These are phyloP conservation scores for Pulveroboletus sp. DNA, from an alignment of 768 basidiomycete species.

Conservation along the genomic window DNA sequence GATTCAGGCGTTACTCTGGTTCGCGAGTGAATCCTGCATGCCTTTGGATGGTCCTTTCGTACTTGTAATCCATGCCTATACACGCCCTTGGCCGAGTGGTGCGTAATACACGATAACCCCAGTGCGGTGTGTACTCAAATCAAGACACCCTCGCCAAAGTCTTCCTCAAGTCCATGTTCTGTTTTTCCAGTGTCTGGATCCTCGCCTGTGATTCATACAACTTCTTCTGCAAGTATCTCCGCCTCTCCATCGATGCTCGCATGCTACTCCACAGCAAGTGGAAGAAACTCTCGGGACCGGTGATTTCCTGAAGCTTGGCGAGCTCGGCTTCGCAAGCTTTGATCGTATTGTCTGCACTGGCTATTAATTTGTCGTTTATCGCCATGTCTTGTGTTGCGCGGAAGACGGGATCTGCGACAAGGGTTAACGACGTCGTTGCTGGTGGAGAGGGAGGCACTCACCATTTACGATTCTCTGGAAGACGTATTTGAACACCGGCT, in stretches of 20 bases:
- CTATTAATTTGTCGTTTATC: conserved; percentile 65
- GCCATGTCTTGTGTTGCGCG: conserved; percentile 76
- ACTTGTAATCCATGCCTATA: too few species aligned
- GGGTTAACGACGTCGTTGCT: not conserved
- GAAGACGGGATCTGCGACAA: conserved; percentile 64
- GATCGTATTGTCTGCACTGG: conserved; percentile 58
- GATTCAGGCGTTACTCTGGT: too few species aligned
- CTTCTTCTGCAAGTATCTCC: conserved; percentile 66
- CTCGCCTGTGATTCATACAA: conserved; percentile 67
- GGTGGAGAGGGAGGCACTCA: conserved; percentile 26
- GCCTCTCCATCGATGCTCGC: conserved; percentile 53
- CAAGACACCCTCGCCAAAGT: conserved; percentile 40
- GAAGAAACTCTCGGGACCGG: conserved; percentile 42
- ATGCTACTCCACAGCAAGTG: conserved; percentile 40
- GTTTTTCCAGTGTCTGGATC: conserved; percentile 63
- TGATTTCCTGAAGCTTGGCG: conserved; percentile 58
- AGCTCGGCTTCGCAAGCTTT: conserved; percentile 76
- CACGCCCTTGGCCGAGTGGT: too few species aligned
- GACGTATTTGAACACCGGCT: conserved; percentile 82
- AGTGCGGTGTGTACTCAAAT: not conserved
- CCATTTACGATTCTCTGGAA: conserved; percentile 81
- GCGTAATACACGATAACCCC: too few species aligned
- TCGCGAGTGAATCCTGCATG: too few species aligned
- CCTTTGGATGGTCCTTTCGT: too few species aligned
- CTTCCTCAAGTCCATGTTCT: conserved; percentile 65